A percentile compares a stretch with the other conserved stretches of the same genome.
Evolutionary conservation across 2,329 filamentous ascomycete species (phyloP).

Genomic region (Aurifilum marmelostoma): DNA sequence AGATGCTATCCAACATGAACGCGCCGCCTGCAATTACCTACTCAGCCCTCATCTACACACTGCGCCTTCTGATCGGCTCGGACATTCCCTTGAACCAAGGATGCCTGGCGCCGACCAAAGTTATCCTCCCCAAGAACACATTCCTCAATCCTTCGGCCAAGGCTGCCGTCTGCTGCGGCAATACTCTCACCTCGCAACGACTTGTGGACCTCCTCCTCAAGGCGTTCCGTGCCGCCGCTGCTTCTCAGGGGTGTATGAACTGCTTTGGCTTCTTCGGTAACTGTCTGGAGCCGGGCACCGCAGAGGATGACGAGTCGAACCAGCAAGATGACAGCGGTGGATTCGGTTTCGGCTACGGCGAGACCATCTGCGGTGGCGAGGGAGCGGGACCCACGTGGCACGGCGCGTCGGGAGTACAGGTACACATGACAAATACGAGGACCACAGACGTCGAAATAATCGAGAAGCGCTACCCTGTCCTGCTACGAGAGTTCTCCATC

Average conservation of each 20-base stretch:
- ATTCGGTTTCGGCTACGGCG: conserved; percentile 25
- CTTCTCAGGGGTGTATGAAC: conserved; percentile 37
- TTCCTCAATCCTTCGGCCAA: conserved; percentile 37
- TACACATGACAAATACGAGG: conserved; percentile 33
- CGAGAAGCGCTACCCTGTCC: conserved; percentile 34
- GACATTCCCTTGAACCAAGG: conserved; percentile 41
- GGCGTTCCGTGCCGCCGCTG: conserved; percentile 36
- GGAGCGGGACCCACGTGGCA: conserved; percentile 32
- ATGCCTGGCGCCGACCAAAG: conserved; percentile 35
- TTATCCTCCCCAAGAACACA: conserved; percentile 34
- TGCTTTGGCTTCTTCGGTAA: conserved; percentile 36
- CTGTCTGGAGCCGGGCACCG: conserved; percentile 24
- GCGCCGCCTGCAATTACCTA: conserved; percentile 43
- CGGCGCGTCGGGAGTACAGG: conserved; percentile 32
- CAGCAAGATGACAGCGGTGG: conserved; percentile 8
- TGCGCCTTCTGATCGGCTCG: conserved; percentile 35
- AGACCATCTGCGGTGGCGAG: conserved; percentile 34
- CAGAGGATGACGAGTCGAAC: background rate
- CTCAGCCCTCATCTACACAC: conserved; percentile 39
- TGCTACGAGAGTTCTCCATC: conserved; percentile 32
- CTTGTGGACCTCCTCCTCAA: conserved; percentile 38
- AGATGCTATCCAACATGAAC: conserved; percentile 68
- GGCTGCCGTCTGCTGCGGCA: conserved; percentile 36
- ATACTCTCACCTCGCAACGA: conserved; percentile 36
- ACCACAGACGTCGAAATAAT: conserved; percentile 34